phyloP scores from a whole-genome alignment of 1,139 yeast genomes.

The Zygosaccharomyces pseudobailii region DNA sequence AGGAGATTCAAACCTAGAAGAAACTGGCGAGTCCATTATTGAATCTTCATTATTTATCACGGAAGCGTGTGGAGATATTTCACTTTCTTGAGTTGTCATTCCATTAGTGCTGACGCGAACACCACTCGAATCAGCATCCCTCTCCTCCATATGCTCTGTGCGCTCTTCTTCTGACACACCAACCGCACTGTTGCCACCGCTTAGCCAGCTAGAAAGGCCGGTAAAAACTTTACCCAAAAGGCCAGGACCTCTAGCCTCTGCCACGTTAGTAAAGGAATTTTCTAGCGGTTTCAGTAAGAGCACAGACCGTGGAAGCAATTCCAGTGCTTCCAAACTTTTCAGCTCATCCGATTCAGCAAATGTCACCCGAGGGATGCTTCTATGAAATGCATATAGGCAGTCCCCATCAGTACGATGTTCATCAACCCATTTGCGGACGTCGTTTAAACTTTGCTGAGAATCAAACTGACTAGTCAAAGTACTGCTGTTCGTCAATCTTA shows the following conservation, averaged over 20 bases:
- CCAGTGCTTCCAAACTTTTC: conserved; percentile 43
- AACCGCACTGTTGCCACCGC: conserved; percentile 2
- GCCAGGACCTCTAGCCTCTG: conserved; percentile 30
- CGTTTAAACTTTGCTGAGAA: conserved; percentile 29
- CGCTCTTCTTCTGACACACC: neutral
- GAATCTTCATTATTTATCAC: conserved; percentile 2
- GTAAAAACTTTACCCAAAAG: conserved; percentile 32
- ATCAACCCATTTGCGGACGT: conserved; percentile 64
- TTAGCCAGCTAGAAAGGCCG: conserved; percentile 35
- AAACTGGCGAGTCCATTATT: conserved; percentile 17
- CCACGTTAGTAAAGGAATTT: conserved; percentile 15
- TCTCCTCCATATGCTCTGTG: neutral
- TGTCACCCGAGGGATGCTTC: conserved; percentile 42
- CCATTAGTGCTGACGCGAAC: neutral
- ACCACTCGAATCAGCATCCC: neutral
- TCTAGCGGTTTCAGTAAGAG: conserved; percentile 53
- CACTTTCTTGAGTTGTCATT: neutral
- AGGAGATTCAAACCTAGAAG: conserved; percentile 30
- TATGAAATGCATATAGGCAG: conserved; percentile 44
- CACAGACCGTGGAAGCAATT: conserved; percentile 61
- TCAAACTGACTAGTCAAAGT: conserved; percentile 26
- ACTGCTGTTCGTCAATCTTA: conserved; percentile 29
- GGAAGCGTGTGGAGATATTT: conserved; percentile 1
- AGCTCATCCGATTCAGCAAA: conserved; percentile 53
- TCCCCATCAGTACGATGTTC: conserved; percentile 45